Evolutionary conservation across 2,329 filamentous ascomycete species (phyloP).

Genomic region (Helotiales sp.): DNA sequence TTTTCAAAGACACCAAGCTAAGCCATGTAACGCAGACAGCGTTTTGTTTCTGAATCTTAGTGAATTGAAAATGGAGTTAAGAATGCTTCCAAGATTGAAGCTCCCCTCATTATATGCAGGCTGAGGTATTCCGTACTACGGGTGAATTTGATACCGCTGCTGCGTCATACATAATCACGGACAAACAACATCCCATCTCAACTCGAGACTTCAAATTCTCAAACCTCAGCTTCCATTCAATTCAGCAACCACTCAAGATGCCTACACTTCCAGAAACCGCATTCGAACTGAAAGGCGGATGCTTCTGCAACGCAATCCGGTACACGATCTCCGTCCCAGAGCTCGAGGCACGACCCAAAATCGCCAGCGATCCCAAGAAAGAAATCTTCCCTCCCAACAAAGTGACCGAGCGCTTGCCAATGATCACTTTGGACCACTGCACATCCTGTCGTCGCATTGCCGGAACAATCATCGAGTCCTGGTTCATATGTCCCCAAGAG

Average conservation of each 20-base stretch:
- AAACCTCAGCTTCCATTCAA: neutral
- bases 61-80: no score
- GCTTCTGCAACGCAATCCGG: constrained; percentile 40
- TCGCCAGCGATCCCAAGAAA: neutral
- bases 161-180: constrained; percentile 4
- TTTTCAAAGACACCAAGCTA: no score
- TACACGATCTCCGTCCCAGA: constrained; percentile 39
- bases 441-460: constrained; percentile 35
- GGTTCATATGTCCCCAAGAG: constrained; percentile 38
- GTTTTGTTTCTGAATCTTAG: no score
- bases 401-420: constrained; percentile 30
- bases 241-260: neutral
- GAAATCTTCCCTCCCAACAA: constrained; percentile 25
- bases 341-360: constrained; percentile 27
- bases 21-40: no score
- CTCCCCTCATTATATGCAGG: no score
- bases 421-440: constrained; percentile 40
- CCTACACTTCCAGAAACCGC: constrained; percentile 21
- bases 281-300: constrained; percentile 38
- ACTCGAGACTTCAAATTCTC: neutral
- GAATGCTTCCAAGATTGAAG: no score
- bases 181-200: neutral
- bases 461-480: constrained; percentile 36
- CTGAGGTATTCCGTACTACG: no score
- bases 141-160: no score